Conservation (phyloP, 306 rosid species). For the Sesbania bispinosa region DNA sequence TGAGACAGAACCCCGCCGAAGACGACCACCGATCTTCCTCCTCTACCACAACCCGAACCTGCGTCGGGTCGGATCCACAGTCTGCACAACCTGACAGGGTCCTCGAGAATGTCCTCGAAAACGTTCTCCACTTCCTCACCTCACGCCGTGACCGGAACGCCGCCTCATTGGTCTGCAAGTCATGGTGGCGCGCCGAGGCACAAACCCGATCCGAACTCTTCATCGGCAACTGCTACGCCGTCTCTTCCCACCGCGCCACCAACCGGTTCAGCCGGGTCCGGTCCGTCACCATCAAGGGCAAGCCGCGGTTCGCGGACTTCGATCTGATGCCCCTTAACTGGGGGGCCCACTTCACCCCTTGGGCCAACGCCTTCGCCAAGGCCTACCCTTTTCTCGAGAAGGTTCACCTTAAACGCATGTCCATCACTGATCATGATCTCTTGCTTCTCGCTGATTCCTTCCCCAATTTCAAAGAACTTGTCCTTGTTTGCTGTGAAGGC, state of each 20-base stretch:
- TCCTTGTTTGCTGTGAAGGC: too few relatives aligned
- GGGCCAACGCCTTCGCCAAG: too few relatives aligned
- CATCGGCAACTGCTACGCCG: slow-evolving; percentile 79
- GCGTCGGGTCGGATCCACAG: not conserved
- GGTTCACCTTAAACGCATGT: too few relatives aligned
- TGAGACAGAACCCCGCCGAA: too few relatives aligned
- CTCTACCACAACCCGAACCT: not conserved
- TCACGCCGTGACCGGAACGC: too few relatives aligned
- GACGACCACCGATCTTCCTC: not conserved
- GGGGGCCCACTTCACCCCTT: slow-evolving; percentile 90
- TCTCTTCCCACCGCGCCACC: slow-evolving; percentile 61
- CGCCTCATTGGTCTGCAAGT: too few relatives aligned
- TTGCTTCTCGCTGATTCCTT: too few relatives aligned
- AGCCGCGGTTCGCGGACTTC: slow-evolving; percentile 89
- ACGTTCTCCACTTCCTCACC: too few relatives aligned
- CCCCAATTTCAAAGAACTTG: too few relatives aligned
- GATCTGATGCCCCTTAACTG: slow-evolving; percentile 74
- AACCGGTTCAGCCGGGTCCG: slow-evolving; percentile 51
- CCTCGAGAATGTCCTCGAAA: not conserved
- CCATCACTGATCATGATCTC: too few relatives aligned
- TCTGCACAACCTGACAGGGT: not conserved
- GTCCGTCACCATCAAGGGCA: slow-evolving; percentile 67
- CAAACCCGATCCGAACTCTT: slow-evolving; percentile 85
- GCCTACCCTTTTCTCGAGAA: too few relatives aligned
- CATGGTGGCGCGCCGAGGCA: too few relatives aligned